These are phyloP conservation scores for Rhodotorula mucilaginosa DNA, from an alignment of 1,284 basidiomycete genomes.

Conservation along the genomic window DNA sequence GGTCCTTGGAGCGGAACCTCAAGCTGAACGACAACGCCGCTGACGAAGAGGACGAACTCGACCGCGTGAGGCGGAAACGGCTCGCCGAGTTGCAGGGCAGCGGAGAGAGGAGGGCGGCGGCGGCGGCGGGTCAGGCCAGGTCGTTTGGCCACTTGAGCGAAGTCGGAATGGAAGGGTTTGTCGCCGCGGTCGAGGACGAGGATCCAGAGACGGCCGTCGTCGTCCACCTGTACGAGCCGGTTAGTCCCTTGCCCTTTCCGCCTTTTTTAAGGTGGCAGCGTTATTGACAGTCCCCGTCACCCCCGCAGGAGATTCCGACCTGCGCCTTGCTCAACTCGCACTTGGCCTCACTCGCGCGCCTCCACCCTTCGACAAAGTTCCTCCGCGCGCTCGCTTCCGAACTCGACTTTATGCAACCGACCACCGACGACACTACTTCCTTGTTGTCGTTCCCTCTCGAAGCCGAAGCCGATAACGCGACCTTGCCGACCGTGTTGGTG, in stretches of 20 bases:
- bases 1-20: neutral
- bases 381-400: slow-evolving; percentile 69
- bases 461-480: slow-evolving; percentile 60
- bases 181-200: slow-evolving; percentile 65
- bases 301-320: slow-evolving; percentile 39
- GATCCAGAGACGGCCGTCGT: slow-evolving; percentile 69
- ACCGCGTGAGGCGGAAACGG: slow-evolving; percentile 29
- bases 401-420: slow-evolving; percentile 66
- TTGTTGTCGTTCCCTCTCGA: neutral
- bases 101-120: slow-evolving; percentile 15
- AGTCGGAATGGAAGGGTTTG: slow-evolving; percentile 69
- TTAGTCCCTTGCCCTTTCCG: slow-evolving; percentile 56
- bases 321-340: slow-evolving; percentile 69
- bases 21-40: neutral
- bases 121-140: slow-evolving; percentile 7
- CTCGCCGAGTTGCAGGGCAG: slow-evolving; percentile 38
- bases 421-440: neutral
- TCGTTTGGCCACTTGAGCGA: slow-evolving; percentile 76
- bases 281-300: neutral
- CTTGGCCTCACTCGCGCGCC: slow-evolving; percentile 65
- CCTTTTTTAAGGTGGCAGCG: neutral
- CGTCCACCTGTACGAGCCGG: slow-evolving; percentile 77
- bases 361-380: slow-evolving; percentile 71
- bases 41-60: slow-evolving; percentile 36
- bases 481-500: slow-evolving; percentile 76